Base-by-base conservation (phyloP, 192 early-diverging fungal species). In the Diversispora epigaea region DNA sequence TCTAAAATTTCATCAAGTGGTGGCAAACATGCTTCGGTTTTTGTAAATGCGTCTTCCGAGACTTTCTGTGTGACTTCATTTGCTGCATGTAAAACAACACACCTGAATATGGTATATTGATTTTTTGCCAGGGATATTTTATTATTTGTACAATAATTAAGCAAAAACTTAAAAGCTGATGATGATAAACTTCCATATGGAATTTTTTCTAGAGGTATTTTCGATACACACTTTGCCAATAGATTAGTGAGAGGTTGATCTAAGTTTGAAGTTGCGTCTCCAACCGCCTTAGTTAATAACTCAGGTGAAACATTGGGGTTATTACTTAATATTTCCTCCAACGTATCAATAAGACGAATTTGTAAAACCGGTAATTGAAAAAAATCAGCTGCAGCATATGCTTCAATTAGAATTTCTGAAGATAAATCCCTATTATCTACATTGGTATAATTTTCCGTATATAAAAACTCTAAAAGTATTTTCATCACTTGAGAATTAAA, bases 391-490 rank as follows among this genome's bases (percentile, higher is more conserved):
- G 64, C 64, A 6, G 21, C 7, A 46, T 66, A 66, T 6, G 43
- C 19, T 10, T 46, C 64, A 21, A 66, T 43, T 19, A 46, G n/a
- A 66, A 43, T 66, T 21, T 66, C 64, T 41, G 6, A 43, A 19
- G 6, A n/a, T 4, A 66, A 46, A 17, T n/a, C 21, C 17, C n/a
- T 2, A 32, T 32, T 32, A 32, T 32, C 25, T 32, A 0, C 45
- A 15, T 66, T 22, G 15, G 10, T 19, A 41, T 43, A 43, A 6
- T 12, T 6, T 10, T 40, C 64, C 11, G 64, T 66, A 66, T 66
- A 66, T 46, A 66, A 43, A 66, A 39, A 66, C 21, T 66, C 64
- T 66, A 66, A 4, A 11, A 66, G 32, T 46, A 46, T 11, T 66
- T 66, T 45, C 11, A 66, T 45, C 19, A 10, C 64, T 17, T 10